Conservation (phyloP, 257 asterid species). For the Osmanthus fragrans region DNA sequence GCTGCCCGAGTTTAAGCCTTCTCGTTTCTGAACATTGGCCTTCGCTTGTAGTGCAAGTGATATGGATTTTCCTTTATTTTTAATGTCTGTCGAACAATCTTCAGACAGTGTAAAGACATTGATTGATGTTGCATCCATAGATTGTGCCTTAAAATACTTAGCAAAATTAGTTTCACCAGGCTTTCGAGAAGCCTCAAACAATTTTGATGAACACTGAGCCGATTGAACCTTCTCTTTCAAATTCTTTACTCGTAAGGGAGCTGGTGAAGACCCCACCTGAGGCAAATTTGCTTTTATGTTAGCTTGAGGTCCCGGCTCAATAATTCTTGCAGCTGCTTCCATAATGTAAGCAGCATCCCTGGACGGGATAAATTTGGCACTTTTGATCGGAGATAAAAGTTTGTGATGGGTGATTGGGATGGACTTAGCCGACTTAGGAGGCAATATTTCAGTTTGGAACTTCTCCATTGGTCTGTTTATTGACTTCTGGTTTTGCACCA, state of each 20-base stretch:
- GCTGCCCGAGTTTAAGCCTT: slow-evolving; percentile 38
- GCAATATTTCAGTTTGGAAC: slow-evolving; percentile 49
- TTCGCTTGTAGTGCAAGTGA: slow-evolving; percentile 94
- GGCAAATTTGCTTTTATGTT: slow-evolving; percentile 38
- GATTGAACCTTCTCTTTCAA: slow-evolving; percentile 70
- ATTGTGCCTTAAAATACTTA: slow-evolving; percentile 42
- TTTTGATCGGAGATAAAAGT: slow-evolving; percentile 51
- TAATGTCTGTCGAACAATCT: slow-evolving; percentile 35
- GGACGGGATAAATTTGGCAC: slow-evolving; percentile 35
- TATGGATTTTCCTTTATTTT: slow-evolving; percentile 62
- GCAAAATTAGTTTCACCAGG: slow-evolving; percentile 42
- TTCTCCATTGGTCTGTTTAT: slow-evolving; percentile 54
- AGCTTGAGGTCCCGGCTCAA: slow-evolving; percentile 52
- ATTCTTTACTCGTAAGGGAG: slow-evolving; percentile 59
- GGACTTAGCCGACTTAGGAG: slow-evolving; percentile 57
- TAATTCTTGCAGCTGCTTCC: slow-evolving; percentile 65
- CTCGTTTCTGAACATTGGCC: slow-evolving; percentile 86
- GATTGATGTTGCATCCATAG: slow-evolving; percentile 41
- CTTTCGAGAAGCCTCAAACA: slow-evolving; percentile 46
- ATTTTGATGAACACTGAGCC: slow-evolving; percentile 45
- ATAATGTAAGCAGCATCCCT: slow-evolving; percentile 48
- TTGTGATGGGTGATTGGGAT: slow-evolving; percentile 49
- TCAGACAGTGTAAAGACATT: slow-evolving; percentile 38
- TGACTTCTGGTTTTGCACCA: slow-evolving; percentile 29
- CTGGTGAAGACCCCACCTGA: slow-evolving; percentile 57